phyloP scores from a whole-genome alignment of 495 filamentous ascomycete genomes.

The Aspergillus haitiensis region DNA sequence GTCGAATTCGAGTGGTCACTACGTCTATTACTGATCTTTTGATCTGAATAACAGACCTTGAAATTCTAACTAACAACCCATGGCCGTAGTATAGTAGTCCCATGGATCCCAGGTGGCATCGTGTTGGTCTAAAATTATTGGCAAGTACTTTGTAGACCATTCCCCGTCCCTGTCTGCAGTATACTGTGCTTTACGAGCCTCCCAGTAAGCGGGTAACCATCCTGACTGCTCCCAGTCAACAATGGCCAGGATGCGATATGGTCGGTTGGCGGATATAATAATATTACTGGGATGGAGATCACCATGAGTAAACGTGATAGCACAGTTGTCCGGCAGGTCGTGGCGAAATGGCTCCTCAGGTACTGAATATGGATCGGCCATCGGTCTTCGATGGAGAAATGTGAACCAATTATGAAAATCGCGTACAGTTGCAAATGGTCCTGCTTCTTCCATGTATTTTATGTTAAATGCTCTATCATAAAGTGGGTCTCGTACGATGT shows the following conservation, averaged over 20 bases:
- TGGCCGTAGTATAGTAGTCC: neutral
- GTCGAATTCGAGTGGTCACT: too few relatives aligned
- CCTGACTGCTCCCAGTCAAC: constrained; percentile 52
- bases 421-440: constrained; percentile 29
- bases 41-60: neutral
- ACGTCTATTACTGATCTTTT: too few relatives aligned
- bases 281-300: constrained; percentile 50
- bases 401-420: constrained; percentile 35
- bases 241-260: constrained; percentile 38
- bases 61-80: neutral
- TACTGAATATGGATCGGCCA: constrained; percentile 31
- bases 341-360: constrained; percentile 33
- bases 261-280: constrained; percentile 32
- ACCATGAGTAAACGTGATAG: constrained; percentile 49
- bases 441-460: constrained; percentile 32
- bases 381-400: constrained; percentile 29
- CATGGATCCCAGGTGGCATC: neutral
- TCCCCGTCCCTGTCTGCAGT: neutral
- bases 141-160: neutral
- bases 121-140: neutral
- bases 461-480: constrained; percentile 24
- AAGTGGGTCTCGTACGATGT: neutral
- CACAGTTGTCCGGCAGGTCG: constrained; percentile 29
- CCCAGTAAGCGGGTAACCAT: constrained; percentile 51
- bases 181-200: constrained; percentile 44